These are phyloP conservation scores for Sugiyamaella qingdaonensis DNA, from an alignment of 805 yeast species.

Conservation along the genomic window DNA sequence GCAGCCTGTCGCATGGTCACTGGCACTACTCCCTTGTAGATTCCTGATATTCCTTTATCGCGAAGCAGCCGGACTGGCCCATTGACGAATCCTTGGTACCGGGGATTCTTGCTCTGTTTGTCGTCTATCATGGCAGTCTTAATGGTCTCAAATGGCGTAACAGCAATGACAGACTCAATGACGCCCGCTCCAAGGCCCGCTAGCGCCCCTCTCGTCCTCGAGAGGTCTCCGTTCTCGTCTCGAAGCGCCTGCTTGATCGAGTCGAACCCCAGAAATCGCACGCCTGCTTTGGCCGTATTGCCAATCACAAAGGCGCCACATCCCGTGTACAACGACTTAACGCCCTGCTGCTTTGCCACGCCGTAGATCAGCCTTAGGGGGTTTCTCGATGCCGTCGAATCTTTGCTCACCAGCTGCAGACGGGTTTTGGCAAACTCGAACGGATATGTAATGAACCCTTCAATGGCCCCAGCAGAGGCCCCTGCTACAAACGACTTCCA, in stretches of 20 bases:
- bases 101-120: slow-evolving; percentile 69
- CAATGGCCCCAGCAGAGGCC: slow-evolving; percentile 48
- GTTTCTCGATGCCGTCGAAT: slow-evolving; percentile 54
- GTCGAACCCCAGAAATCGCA: slow-evolving; percentile 90
- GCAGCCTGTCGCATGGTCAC: slow-evolving; percentile 95
- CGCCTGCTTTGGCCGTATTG: slow-evolving; percentile 94
- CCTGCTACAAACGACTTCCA: slow-evolving; percentile 42
- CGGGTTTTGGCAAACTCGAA: slow-evolving; percentile 96
- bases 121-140: slow-evolving; percentile 96
- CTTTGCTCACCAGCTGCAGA: slow-evolving; percentile 56
- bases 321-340: slow-evolving; percentile 79
- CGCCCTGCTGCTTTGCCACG: slow-evolving; percentile 74
- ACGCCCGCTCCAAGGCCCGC: slow-evolving; percentile 99
- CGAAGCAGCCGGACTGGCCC: slow-evolving; percentile 63
- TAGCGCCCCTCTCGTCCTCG: slow-evolving; percentile 85
- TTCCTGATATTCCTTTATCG: slow-evolving; percentile 78
- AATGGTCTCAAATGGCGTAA: slow-evolving; percentile 95
- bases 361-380: slow-evolving; percentile 77
- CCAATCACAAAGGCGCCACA: slow-evolving; percentile 97
- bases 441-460: slow-evolving; percentile 88
- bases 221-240: slow-evolving; percentile 80
- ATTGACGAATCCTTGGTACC: slow-evolving; percentile 56
- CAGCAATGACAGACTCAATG: slow-evolving; percentile 85
- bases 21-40: slow-evolving; percentile 86
- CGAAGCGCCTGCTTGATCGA: slow-evolving; percentile 69